Base-by-base conservation (phyloP, 495 filamentous ascomycete species). In the Mytilinidion resinicola region DNA sequence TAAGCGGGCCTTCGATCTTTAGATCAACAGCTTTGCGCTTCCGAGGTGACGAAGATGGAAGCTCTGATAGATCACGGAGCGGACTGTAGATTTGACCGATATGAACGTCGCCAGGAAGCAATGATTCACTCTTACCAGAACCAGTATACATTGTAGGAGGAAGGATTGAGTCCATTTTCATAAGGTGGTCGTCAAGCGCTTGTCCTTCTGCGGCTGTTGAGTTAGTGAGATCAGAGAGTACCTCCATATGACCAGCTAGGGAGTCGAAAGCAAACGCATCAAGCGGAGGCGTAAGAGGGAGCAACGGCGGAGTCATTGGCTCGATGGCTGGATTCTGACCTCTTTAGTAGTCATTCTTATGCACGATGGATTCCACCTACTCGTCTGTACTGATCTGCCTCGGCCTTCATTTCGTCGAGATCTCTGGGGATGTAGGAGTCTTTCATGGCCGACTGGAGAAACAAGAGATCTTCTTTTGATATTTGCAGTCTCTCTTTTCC, bases 231-330 rank as follows among this genome's bases (percentile, higher is more conserved):
- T 82, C 77, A n/a, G 81, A 81, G 0, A 78, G 70, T 6, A 80
- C 58, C 4, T 82, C 79, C n/a, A 86, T 43, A 55, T 76, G 67
- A 55, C 75, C 81, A 5, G 48, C 69, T 9, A 72, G 68, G 4
- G 74, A 74, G 9, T 77, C 75, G 9, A 80, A 77, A 30, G 80
- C 54, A 44, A 75, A 83, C 36, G 73, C 72, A 17, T 70, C 66
- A 11, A 61, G 39, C 1, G 73, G 49, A 9, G 72, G 73, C 5
- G 69, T 61, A 15, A 70, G 51, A 1, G 84, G 83, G 39, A 82
- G 77, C 10, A 88, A 68, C 11, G 82, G 84, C 33, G 85, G 85
- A 10, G 84, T 83, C 30, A 85, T 41, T 21, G 67, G 74, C 38
- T 74, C 68, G 9, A 66, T 56, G 6, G 60, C 65, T 53, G 54